Base-by-base conservation (phyloP, 2,329 filamentous ascomycete species). In the Lachnellula subtilissima region DNA sequence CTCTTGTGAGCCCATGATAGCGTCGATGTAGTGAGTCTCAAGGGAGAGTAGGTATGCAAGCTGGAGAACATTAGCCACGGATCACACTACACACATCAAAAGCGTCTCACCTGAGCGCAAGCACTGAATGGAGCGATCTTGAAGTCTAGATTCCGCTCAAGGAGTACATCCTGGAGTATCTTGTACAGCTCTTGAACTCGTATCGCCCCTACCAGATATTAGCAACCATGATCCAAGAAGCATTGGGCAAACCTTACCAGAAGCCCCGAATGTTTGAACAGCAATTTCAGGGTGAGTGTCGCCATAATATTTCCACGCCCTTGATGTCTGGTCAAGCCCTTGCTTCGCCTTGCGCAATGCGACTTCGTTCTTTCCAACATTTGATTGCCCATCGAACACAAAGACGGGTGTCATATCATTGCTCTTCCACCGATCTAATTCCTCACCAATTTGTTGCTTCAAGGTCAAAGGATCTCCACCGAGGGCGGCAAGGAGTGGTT, bases 231-330 rank as follows among this genome's bases (percentile, higher is more conserved):
- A 37, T 53, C 23, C 9, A 19, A 45, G 28, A 42, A 23, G 36
- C n/a, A 19, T 11, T 19, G 39, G 50, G 45, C 25, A 50, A 14
- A 56, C 22, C 73, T 62, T 80, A 91, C 90, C 86, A 65, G 87
- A 87, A 69, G 86, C 86, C 60, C 91, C 91, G 74, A 97, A 97
- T n/a, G 87, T 86, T 55, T 82, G 77, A 6, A 97, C 93, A 15
- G 94, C 91, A 62, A 88, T 81, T 61, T 88, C 84, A 14, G 91
- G 89, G 65, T 90, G 80, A 53, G 89, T 85, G 61, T 86, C 82
- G 67, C 91, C 88, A 73, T 99, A 99, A 48, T 95, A 75, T 3
- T 83, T 81, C 93, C 94, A 99, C 4, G 93, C 94, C 56, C 86
- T 77, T 62, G 89, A 82, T 51, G 90, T 91, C 63, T 86, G 85